These are phyloP conservation scores for Mucor sp. DNA, from an alignment of 371 early-diverging fungal species.

Conservation along the genomic window DNA sequence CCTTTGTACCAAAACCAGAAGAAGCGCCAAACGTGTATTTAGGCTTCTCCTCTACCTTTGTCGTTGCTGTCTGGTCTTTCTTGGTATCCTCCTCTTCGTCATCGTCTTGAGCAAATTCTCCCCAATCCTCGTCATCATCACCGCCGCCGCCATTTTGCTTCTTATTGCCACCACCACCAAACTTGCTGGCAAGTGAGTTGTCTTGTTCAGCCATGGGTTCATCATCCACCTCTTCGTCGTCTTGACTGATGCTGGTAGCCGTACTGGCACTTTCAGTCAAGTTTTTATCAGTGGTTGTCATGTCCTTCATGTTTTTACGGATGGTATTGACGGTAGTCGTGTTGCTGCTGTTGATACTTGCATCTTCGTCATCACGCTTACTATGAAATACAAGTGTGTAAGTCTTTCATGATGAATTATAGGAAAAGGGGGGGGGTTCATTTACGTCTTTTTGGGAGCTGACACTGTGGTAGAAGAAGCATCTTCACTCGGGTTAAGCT, in stretches of 20 bases:
- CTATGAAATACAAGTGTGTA: slow-evolving; percentile 6
- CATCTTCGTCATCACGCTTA: slow-evolving; percentile 41
- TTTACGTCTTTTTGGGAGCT: slow-evolving; percentile 47
- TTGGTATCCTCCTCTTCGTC: slow-evolving; percentile 23
- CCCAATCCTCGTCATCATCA: slow-evolving; percentile 43
- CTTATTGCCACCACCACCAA: slow-evolving; percentile 45
- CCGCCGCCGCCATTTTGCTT: not conserved
- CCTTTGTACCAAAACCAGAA: slow-evolving; percentile 51
- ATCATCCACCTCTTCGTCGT: slow-evolving; percentile 7
- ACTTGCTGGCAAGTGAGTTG: slow-evolving; percentile 19
- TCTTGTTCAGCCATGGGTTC: slow-evolving; percentile 17
- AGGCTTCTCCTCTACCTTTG: slow-evolving; percentile 16
- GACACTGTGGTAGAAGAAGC: slow-evolving; percentile 20
- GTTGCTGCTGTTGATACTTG: not conserved
- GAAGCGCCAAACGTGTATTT: slow-evolving; percentile 53
- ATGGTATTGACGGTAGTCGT: slow-evolving; percentile 37
- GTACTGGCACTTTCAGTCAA: slow-evolving; percentile 12
- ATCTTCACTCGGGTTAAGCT: slow-evolving; percentile 12
- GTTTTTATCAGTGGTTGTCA: slow-evolving; percentile 45
- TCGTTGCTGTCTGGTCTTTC: not conserved
- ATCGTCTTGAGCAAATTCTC: slow-evolving; percentile 41
- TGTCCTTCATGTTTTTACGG: slow-evolving; percentile 49
- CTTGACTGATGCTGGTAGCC: not conserved
- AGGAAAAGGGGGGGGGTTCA: not conserved
- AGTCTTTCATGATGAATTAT: not conserved